These are phyloP conservation scores for Acanthamoeba healyi DNA, from an alignment of 208 protist species.

Conservation along the genomic window DNA sequence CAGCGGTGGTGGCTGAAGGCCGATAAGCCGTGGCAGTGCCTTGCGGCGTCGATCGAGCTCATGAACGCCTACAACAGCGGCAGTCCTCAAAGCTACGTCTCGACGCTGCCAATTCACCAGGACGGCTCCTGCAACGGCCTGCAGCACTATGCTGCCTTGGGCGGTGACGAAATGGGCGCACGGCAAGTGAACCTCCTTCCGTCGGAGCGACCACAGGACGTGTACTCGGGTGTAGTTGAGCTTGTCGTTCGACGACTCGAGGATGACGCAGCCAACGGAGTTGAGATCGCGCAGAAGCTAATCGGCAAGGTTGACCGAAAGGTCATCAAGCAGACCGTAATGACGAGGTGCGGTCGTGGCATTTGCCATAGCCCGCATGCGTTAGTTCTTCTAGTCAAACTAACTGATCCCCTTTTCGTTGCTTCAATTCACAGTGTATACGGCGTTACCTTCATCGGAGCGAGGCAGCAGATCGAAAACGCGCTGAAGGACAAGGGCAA, in stretches of 20 bases:
- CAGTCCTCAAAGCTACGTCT: conserved; percentile 93
- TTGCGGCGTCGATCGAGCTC: conserved; percentile 97
- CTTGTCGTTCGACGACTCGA: conserved; percentile 94
- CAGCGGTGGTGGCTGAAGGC: conserved; percentile 95
- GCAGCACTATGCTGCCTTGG: conserved; percentile 99
- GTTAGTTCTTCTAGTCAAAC: conserved; percentile 88
- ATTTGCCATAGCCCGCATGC: no score
- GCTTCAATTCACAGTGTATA: conserved; percentile 77
- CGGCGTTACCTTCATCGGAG: conserved; percentile 98
- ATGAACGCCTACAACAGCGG: conserved; percentile 92
- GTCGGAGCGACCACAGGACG: conserved; percentile 95
- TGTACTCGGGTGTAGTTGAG: conserved; percentile 94
- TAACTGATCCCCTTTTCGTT: neutral
- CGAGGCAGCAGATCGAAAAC: conserved; percentile 95
- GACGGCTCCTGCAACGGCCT: conserved; percentile 98
- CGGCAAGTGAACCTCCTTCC: conserved; percentile 97
- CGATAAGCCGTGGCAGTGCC: conserved; percentile 96
- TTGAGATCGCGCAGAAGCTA: conserved; percentile 93
- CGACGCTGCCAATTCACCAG: conserved; percentile 96
- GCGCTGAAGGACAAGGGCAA: conserved; percentile 78
- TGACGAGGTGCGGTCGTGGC: conserved; percentile 93
- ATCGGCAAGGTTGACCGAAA: conserved; percentile 96
- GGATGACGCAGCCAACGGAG: conserved; percentile 91
- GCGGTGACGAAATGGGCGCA: conserved; percentile 96
- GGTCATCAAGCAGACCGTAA: conserved; percentile 99